Conservation (phyloP, 1,139 yeast genomes). For the Trichomonascaceae sp. region DNA sequence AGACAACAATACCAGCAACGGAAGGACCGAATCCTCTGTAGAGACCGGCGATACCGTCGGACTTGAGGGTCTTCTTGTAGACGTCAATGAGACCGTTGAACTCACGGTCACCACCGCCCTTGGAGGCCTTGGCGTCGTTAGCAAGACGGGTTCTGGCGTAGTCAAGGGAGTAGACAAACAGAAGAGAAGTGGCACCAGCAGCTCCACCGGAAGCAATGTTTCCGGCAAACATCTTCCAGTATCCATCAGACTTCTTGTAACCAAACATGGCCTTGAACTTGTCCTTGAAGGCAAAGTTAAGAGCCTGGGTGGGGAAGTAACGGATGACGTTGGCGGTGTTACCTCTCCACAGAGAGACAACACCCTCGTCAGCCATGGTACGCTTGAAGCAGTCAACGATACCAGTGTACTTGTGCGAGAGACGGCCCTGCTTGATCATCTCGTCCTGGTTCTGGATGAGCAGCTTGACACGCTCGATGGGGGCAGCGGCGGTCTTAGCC, state of each 20-base stretch:
- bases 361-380: slow-evolving; percentile 61
- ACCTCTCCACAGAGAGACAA: slow-evolving; percentile 69
- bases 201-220: slow-evolving; percentile 76
- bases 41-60: slow-evolving; percentile 70
- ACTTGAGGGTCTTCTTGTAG: slow-evolving; percentile 60
- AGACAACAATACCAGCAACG: slow-evolving; percentile 65
- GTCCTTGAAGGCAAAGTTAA: slow-evolving; percentile 77
- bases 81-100: slow-evolving; percentile 69
- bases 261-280: slow-evolving; percentile 68
- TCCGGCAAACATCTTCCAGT: slow-evolving; percentile 64
- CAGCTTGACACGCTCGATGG: slow-evolving; percentile 71
- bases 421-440: slow-evolving; percentile 73
- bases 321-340: slow-evolving; percentile 76
- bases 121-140: slow-evolving; percentile 63
- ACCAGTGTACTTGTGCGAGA: slow-evolving; percentile 52
- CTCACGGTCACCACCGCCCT: slow-evolving; percentile 58
- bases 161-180: slow-evolving; percentile 69
- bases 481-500: slow-evolving; percentile 77
- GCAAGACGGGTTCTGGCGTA: slow-evolving; percentile 79
- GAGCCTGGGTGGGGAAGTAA: slow-evolving; percentile 78
- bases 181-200: slow-evolving; percentile 67
- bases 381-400: slow-evolving; percentile 60
- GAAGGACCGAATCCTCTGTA: slow-evolving; percentile 81
- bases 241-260: slow-evolving; percentile 54
- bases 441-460: slow-evolving; percentile 76